A percentile compares a stretch with the other conserved stretches of the same genome.
Conservation (phyloP, 331 rosid species). For the Acacia pycnantha region DNA sequence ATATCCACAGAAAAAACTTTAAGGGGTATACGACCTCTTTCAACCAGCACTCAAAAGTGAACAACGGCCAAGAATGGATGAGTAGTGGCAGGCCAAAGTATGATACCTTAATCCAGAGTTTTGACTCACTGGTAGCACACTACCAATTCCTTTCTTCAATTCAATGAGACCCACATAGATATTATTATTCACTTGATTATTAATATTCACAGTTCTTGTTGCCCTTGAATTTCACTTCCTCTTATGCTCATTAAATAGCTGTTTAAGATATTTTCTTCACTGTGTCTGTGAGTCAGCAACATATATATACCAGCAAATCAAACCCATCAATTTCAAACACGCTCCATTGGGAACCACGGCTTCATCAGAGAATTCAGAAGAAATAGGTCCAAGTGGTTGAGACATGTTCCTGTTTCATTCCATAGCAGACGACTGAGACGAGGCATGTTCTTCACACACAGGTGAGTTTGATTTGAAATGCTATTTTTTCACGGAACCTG, state of each 20-base stretch:
- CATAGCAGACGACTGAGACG: background rate
- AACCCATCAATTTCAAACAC: background rate
- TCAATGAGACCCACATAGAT: slow-evolving; percentile 14
- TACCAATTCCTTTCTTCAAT: too few relatives aligned
- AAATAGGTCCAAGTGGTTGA: background rate
- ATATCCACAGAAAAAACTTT: too few relatives aligned
- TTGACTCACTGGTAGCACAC: too few relatives aligned
- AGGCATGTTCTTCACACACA: background rate
- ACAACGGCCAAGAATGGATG: too few relatives aligned
- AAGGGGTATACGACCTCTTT: too few relatives aligned
- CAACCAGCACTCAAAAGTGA: too few relatives aligned
- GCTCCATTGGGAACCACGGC: background rate
- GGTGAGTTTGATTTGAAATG: too few relatives aligned
- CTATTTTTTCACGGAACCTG: too few relatives aligned
- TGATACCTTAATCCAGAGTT: too few relatives aligned
- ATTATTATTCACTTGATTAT: background rate
- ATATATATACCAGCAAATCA: background rate
- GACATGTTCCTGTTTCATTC: background rate
- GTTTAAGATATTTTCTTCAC: slow-evolving; percentile 10
- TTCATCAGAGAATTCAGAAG: background rate
- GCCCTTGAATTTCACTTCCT: slow-evolving; percentile 13
- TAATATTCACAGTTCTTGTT: background rate
- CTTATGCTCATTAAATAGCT: slow-evolving; percentile 1
- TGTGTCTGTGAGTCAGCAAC: background rate
- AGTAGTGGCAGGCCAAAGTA: too few relatives aligned